phyloP scores from a whole-genome alignment of 2,329 filamentous ascomycete genomes.

The Monosporascus sp. region DNA sequence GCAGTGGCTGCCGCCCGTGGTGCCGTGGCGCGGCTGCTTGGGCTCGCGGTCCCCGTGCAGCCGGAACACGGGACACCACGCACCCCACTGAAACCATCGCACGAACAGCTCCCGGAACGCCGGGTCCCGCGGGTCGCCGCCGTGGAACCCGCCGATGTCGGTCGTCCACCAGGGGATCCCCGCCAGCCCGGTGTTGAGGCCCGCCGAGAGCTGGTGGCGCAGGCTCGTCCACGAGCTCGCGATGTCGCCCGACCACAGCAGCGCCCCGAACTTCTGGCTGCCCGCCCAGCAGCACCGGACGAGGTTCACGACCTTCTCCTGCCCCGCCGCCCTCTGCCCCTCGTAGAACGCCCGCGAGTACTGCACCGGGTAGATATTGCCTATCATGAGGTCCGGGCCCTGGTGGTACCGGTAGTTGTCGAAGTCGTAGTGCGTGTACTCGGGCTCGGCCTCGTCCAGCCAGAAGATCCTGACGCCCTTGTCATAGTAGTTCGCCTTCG shows the following conservation, averaged over 20 bases:
- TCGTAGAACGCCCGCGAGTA: conserved; percentile 52
- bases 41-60: conserved; percentile 63
- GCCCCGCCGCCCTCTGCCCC: conserved; percentile 43
- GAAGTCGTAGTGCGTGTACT: conserved; percentile 61
- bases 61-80: conserved; percentile 63
- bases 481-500: conserved; percentile 54
- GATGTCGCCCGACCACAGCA: conserved; percentile 65
- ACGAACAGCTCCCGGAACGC: conserved; percentile 58
- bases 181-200: conserved; percentile 59
- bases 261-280: conserved; percentile 57
- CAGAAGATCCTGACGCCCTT: conserved; percentile 61
- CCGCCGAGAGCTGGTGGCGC: conserved; percentile 55
- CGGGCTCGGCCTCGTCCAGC: conserved; percentile 65
- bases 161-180: conserved; percentile 67
- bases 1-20: conserved; percentile 34
- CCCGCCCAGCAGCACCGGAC: conserved; percentile 45
- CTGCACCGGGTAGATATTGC: conserved; percentile 48
- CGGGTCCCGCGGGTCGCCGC: conserved; percentile 50
- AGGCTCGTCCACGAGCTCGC: conserved; percentile 57
- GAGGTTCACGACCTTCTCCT: conserved; percentile 47
- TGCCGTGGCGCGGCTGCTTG: conserved; percentile 29
- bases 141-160: conserved; percentile 66
- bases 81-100: conserved; percentile 65
- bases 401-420: conserved; percentile 58
- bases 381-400: conserved; percentile 47